Percentiles rank a stretch among this genome's conserved stretches.
Evolutionary conservation across 192 early-diverging fungal species (phyloP).

Genomic region (Linnemannia exigua): DNA sequence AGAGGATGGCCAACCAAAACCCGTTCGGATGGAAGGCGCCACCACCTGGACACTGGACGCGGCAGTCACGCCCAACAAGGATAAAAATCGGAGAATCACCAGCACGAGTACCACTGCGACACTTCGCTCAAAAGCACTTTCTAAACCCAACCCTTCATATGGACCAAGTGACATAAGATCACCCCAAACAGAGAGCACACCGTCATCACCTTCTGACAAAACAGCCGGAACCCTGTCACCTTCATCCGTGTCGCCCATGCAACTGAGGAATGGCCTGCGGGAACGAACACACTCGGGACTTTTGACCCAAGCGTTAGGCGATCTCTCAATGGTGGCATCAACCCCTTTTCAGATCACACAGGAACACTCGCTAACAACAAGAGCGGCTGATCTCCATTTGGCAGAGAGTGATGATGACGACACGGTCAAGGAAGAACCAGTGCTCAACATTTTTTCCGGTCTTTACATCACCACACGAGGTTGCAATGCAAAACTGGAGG

Average conservation of each 20-base stretch:
- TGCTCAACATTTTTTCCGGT: constrained; percentile 31
- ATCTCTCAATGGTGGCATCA: constrained; percentile 21
- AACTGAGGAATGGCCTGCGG: background rate
- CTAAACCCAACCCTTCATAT: background rate
- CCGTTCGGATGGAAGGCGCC: constrained; percentile 8
- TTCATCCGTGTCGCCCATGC: constrained; percentile 7
- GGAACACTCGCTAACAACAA: background rate
- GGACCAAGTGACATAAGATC: background rate
- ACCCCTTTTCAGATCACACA: constrained; percentile 2
- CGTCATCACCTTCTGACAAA: background rate
- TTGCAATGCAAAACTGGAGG: background rate
- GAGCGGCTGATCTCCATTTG: background rate
- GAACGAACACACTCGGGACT: constrained; percentile 31
- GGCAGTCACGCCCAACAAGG: background rate
- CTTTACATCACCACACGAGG: constrained; percentile 39
- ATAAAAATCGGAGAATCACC: background rate
- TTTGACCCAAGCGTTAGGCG: constrained; percentile 35
- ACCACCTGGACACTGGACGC: constrained; percentile 37
- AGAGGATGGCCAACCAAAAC: constrained; percentile 19
- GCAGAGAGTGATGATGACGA: constrained; percentile 14
- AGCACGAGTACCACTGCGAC: background rate
- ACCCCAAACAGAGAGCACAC: background rate
- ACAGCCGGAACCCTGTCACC: background rate
- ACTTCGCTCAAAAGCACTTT: constrained; percentile 1
- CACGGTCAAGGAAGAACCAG: constrained; percentile 6